Base-by-base conservation (phyloP, 305 asterid species). In the Plantago coronopus region DNA sequence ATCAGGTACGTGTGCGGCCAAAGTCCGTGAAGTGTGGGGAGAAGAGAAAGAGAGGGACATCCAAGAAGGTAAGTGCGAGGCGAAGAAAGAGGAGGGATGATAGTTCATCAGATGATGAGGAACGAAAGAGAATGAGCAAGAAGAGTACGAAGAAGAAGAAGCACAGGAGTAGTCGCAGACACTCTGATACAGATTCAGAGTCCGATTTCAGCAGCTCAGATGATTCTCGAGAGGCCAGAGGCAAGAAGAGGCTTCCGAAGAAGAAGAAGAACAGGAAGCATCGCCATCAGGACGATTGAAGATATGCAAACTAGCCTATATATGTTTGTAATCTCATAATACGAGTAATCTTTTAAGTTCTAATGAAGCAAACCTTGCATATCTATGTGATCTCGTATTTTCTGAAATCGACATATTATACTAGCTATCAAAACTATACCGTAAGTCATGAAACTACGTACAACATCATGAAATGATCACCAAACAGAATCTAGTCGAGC, bases 171-270 rank as follows among this genome's bases (percentile, higher is more conserved):
- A 83, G 83, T 66, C 82, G 78, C 31, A 57, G 77, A 29, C 73
- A 70, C 59, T 69, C 71, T 0, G 83, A 70, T 73, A 55, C 67
- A 2, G 18, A 55, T 42, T 62, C 85, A 45, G 94, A 77, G 64
- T 81, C 91, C 25, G 89, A 82, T 66, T 73, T 57, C 56, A 72
- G 78, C 20, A 80, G 71, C 17, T 79, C 82, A 0, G 94, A 88
- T 65, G 94, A 79, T 74, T 50, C 78, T 31, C 79, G 91, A 29
- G 80, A 82, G 45, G 86, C 91, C 48, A 80, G 96, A 76, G 85
- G 76, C 74, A 84, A 76, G 76, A 81, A 78, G 69, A 71, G 87
- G 62, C 62, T 78, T 13, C 87, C 57, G 67, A 91, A 81, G 88
- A 85, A 59, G 67, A 91, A 81, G 88, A 85, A 74, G 83, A 79